A percentile compares a stretch with the other conserved stretches of the same genome.
These are phyloP conservation scores for Thielaviopsis populi DNA, from an alignment of 2,329 filamentous ascomycete species.

Conservation along the genomic window DNA sequence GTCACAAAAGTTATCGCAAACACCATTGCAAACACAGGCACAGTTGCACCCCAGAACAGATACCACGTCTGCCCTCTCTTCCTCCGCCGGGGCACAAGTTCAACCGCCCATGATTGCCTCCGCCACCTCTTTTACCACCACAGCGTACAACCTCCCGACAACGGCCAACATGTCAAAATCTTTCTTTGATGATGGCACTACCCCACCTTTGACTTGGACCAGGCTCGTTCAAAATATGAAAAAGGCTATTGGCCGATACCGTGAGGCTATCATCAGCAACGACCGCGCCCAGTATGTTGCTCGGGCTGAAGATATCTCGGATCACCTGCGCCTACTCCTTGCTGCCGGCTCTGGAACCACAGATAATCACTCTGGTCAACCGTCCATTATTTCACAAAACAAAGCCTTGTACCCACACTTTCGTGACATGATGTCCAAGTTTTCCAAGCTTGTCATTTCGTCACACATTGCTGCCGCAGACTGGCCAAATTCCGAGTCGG, in stretches of 20 bases:
- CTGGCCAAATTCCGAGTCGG: constrained; percentile 85
- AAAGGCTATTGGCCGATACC: constrained; percentile 73
- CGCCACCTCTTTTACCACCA: constrained; percentile 47
- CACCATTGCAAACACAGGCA: background rate
- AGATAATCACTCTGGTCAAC: constrained; percentile 95
- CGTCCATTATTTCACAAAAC: constrained; percentile 98
- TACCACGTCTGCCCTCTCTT: constrained; percentile 34
- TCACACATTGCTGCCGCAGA: constrained; percentile 95
- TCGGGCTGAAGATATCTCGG: constrained; percentile 93
- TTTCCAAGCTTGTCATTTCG: constrained; percentile 96
- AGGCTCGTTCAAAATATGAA: constrained; percentile 87
- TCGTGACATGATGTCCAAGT: constrained; percentile 98
- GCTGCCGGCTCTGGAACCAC: constrained; percentile 93
- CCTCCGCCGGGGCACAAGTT: constrained; percentile 22
- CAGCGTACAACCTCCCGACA: constrained; percentile 41
- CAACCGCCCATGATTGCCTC: constrained; percentile 39
- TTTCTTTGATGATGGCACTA: constrained; percentile 81
- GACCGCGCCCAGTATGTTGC: constrained; percentile 83
- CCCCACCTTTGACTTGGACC: constrained; percentile 73
- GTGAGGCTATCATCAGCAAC: constrained; percentile 71
- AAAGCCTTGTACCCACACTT: constrained; percentile 96
- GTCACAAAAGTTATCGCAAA: background rate
- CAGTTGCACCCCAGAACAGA: constrained; percentile 33
- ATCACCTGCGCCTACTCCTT: constrained; percentile 84
- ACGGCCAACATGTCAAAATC: constrained; percentile 55